These are phyloP conservation scores for Diaporthe humulicola DNA, from an alignment of 2,329 filamentous ascomycete species.

Conservation along the genomic window DNA sequence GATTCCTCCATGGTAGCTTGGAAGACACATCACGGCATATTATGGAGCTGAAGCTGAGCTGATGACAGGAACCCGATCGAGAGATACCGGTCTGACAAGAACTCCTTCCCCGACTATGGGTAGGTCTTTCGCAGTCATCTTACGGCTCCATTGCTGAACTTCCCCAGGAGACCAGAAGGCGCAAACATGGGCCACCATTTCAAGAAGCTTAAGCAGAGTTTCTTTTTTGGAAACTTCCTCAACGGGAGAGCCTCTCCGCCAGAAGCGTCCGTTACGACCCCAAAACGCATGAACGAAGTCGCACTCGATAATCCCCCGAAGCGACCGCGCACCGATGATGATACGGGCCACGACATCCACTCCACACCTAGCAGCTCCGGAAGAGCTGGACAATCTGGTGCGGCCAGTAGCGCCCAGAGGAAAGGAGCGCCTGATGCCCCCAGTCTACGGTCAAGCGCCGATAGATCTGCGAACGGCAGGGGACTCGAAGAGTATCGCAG, in stretches of 20 bases:
- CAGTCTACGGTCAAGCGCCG: slow-evolving; percentile 32
- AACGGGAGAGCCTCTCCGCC: neutral
- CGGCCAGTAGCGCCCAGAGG: slow-evolving; percentile 5
- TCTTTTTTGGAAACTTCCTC: slow-evolving; percentile 20
- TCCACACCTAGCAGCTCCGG: slow-evolving; percentile 19
- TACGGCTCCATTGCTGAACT: slow-evolving; percentile 22
- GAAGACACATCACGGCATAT: neutral
- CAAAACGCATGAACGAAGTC: slow-evolving; percentile 32
- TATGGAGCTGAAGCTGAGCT: slow-evolving; percentile 24
- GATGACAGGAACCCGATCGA: slow-evolving; percentile 35
- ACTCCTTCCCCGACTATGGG: slow-evolving; percentile 59
- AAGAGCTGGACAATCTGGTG: neutral
- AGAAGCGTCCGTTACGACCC: neutral
- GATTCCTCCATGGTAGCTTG: slow-evolving; percentile 29
- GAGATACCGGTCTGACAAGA: slow-evolving; percentile 52
- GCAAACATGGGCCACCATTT: slow-evolving; percentile 14
- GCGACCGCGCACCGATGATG: slow-evolving; percentile 31
- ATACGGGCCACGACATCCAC: neutral
- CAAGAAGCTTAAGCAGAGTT: neutral
- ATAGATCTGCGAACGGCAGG: slow-evolving; percentile 17
- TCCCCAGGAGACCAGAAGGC: slow-evolving; percentile 31
- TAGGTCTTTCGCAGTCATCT: slow-evolving; percentile 42
- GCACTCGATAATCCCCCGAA: slow-evolving; percentile 9
- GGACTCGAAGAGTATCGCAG: slow-evolving; percentile 29
- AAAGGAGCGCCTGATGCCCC: slow-evolving; percentile 9